A percentile compares a stretch with the other conserved stretches of the same genome.
Evolutionary conservation across 106 monocot species (phyloP).

Genomic region (Dendrobium catenatum): DNA sequence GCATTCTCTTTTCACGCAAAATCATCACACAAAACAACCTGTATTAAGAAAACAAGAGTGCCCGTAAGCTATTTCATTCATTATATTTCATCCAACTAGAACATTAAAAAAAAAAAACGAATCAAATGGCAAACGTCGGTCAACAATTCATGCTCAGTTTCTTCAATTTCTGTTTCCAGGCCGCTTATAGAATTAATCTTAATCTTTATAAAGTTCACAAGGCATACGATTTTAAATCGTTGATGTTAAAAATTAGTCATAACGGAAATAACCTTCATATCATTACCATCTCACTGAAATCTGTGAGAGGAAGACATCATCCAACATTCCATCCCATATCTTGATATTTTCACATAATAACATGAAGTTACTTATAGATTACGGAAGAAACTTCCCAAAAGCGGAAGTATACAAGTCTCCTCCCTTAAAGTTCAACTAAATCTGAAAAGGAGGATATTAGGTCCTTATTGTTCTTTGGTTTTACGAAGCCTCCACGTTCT

Average conservation of each 20-base stretch:
- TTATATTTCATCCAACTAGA: no score
- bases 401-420: neutral
- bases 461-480: neutral
- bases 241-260: neutral
- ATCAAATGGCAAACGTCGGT: no score
- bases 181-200: no score
- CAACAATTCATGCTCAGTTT: no score
- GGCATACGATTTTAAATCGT: no score
- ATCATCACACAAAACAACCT: no score
- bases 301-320: neutral
- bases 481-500: constrained; percentile 6
- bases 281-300: neutral
- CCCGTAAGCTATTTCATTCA: no score
- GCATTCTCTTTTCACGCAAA: no score
- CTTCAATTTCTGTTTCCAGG: no score
- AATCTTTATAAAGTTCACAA: no score
- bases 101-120: no score
- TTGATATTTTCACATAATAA: neutral
- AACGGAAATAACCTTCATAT: neutral
- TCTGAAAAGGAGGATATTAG: neutral
- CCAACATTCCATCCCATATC: neutral
- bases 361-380: neutral
- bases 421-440: neutral
- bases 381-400: neutral
- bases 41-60: no score